A percentile compares a stretch with the other conserved stretches of the same genome.
These are phyloP conservation scores for Tetrahymena malaccensis DNA, from an alignment of 73 alveolate species.

Conservation along the genomic window DNA sequence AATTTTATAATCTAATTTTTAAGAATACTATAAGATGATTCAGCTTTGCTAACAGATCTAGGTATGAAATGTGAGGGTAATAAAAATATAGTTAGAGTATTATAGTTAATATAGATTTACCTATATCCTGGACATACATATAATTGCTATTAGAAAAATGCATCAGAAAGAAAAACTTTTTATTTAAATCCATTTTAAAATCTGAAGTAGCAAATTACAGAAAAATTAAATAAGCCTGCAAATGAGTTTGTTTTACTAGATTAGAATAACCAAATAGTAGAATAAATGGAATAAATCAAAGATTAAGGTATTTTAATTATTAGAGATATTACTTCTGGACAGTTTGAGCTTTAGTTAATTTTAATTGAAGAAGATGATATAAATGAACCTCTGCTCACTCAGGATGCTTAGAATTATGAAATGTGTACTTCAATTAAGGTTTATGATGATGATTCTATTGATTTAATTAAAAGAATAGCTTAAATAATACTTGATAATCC, in stretches of 20 bases:
- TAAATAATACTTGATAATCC: neutral
- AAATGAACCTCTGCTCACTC: neutral
- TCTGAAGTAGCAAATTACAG: neutral
- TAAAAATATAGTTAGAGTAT: neutral
- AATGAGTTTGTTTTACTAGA: neutral
- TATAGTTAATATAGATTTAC: neutral
- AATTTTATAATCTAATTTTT: neutral
- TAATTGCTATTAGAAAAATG: neutral
- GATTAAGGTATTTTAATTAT: neutral
- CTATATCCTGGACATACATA: neutral
- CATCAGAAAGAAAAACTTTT: neutral
- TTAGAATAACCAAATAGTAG: neutral
- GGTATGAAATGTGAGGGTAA: neutral
- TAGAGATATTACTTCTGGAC: neutral
- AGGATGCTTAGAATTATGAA: neutral
- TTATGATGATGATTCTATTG: neutral
- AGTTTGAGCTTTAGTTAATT: neutral
- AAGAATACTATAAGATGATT: neutral
- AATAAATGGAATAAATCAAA: neutral
- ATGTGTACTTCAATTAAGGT: neutral
- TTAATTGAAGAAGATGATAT: neutral
- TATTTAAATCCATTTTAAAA: neutral
- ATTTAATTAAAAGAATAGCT: neutral
- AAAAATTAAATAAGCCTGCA: neutral
- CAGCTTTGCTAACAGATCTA: neutral